Percentiles rank a stretch among this genome's conserved stretches.
phyloP scores from a whole-genome alignment of 78 protist species.

The Cyanophora paradoxa region DNA sequence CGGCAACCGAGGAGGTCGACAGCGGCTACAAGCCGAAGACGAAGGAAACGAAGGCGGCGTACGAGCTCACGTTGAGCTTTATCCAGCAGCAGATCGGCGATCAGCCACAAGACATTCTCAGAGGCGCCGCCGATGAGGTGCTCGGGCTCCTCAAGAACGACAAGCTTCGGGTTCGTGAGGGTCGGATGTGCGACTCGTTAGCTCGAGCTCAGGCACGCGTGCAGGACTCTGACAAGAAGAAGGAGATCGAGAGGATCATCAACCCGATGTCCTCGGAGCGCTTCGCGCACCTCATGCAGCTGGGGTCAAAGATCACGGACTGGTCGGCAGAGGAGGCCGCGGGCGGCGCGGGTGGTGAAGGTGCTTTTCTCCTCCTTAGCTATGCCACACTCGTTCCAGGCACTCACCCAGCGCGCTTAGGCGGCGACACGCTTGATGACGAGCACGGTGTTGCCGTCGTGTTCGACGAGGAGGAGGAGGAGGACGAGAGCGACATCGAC shows the following conservation, averaged over 20 bases:
- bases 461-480: constrained; percentile 63
- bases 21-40: constrained; percentile 67
- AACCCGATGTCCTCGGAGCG: constrained; percentile 27
- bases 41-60: constrained; percentile 51
- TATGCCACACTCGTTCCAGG: background rate
- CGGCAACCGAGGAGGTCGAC: constrained; percentile 42
- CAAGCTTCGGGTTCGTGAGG: background rate
- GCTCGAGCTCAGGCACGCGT: background rate
- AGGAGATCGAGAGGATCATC: constrained; percentile 33
- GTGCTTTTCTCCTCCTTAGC: background rate
- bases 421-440: constrained; percentile 49
- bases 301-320: constrained; percentile 63
- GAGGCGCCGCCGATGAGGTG: constrained; percentile 87
- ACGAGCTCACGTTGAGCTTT: constrained; percentile 49
- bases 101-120: constrained; percentile 64
- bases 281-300: constrained; percentile 44
- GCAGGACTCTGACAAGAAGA: constrained; percentile 39
- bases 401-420: background rate
- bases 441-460: constrained; percentile 76
- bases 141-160: constrained; percentile 69
- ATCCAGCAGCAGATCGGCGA: constrained; percentile 49
- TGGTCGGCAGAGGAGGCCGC: constrained; percentile 17
- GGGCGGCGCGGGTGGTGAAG: background rate
- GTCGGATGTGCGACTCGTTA: background rate
- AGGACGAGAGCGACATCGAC: constrained; percentile 14